These are phyloP conservation scores for Malania oleifera DNA, from an alignment of 164 flowering plant genomes.

Conservation along the genomic window DNA sequence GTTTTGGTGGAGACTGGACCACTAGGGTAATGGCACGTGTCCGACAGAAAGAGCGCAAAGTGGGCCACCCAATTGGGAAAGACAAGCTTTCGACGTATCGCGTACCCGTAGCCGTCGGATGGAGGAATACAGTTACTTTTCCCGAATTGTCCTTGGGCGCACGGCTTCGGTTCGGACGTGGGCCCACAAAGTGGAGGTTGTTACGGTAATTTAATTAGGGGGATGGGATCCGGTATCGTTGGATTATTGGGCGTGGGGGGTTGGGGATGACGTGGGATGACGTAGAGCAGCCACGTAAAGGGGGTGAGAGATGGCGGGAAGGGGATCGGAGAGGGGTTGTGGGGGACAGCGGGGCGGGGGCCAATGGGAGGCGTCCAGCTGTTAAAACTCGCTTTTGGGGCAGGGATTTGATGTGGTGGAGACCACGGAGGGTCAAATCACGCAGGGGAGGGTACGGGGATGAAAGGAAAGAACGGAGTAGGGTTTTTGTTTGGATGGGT, in stretches of 20 bases:
- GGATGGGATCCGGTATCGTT: neutral
- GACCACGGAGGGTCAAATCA: conserved; percentile 12
- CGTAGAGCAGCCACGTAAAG: conserved; percentile 11
- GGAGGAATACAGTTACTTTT: neutral
- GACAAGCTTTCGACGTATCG: neutral
- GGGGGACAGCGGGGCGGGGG: conserved; percentile 9
- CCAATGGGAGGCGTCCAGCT: conserved; percentile 15
- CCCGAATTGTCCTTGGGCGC: neutral
- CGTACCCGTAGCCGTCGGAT: no score
- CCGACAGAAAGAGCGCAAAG: conserved; percentile 1
- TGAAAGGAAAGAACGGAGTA: no score
- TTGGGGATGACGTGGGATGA: conserved; percentile 11
- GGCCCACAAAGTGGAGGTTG: neutral
- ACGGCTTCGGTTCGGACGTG: no score
- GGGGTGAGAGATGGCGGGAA: conserved; percentile 6
- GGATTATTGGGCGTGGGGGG: neutral
- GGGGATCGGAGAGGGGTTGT: neutral
- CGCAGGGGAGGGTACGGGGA: conserved; percentile 1
- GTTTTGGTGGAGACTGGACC: neutral
- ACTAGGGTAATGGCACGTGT: neutral
- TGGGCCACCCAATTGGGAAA: neutral
- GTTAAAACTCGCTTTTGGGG: conserved; percentile 6
- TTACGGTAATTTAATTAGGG: neutral
- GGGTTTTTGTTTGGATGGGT: no score
- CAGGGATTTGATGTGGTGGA: conserved; percentile 15